Base-by-base conservation (phyloP, 2,329 filamentous ascomycete species). In the Epichloe amarillans region DNA sequence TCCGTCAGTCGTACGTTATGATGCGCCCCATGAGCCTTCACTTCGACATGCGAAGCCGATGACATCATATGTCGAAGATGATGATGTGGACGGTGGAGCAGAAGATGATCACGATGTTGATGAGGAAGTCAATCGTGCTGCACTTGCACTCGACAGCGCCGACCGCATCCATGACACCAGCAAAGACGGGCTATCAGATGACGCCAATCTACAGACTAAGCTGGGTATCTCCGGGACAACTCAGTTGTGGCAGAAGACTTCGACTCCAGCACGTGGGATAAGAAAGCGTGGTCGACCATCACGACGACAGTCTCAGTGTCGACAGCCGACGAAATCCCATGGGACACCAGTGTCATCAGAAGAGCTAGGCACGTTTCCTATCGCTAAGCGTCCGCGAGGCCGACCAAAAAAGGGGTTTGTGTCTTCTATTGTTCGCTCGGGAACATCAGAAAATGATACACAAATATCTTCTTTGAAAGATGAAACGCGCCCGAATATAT, bases 1-100 rank as follows among this genome's bases (percentile, higher is more conserved):
- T n/a, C 8, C 41, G 3, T 17, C 41, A 19, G 19, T 35, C 8
- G 42, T 12, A 33, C 21, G n/a, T 38, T 2, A n/a, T 12, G 19
- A 21, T 7, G n/a, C 17, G 5, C 36, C 69, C 2, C 71, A 77
- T 17, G 66, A 73, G 35, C 75, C 75, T 21, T 62, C 66, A 11
- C 64, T 79, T 19, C 69, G 76, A 21, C 75, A 77, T 53, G 74
- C 76, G 8, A 76, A 72, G 55, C 76, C 76, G 5, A 70, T 63
- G 56, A 56, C 68, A 33, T 77, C 75, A 1, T 80, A 79, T 50
- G 63, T 72, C 3, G 75, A 77, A 46, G 60, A 67, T 10, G 42
- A 26, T 30, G 70, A 76, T 44, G 36, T 55, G 35, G 67, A 69
- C 6, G 51, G 59, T 8, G 68, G 68, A 19, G 63, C 23, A 7